Conservation (phyloP, 768 basidiomycete species). For the Naematelia encephala region DNA sequence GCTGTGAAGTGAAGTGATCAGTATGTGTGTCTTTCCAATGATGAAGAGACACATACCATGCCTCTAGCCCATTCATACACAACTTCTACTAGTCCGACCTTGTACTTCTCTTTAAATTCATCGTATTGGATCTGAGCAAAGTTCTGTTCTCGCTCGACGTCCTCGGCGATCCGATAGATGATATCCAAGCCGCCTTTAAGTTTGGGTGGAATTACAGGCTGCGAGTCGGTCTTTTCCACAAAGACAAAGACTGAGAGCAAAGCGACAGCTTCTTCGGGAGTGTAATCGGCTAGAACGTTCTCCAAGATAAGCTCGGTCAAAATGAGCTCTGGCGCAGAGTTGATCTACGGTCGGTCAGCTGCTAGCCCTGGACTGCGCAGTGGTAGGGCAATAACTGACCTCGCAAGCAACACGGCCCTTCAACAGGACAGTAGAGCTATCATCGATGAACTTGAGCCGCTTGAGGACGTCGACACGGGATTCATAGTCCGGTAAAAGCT, state of each 20-base stretch:
- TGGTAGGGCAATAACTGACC: conserved; percentile 56
- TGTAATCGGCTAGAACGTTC: conserved; percentile 83
- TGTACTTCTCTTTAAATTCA: conserved; percentile 73
- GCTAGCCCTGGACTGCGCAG: too few species aligned
- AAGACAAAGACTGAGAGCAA: conserved; percentile 95
- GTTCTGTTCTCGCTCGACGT: conserved; percentile 76
- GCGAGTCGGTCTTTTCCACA: conserved; percentile 92
- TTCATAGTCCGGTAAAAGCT: conserved; percentile 94
- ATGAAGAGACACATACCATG: conserved; percentile 63
- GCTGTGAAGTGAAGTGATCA: conserved; percentile 56
- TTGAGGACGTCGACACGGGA: conserved; percentile 86
- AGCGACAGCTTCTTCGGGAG: conserved; percentile 94
- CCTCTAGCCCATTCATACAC: conserved; percentile 99
- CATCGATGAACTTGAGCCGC: conserved; percentile 88
- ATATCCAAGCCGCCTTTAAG: conserved; percentile 75
- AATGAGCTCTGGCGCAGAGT: conserved; percentile 94
- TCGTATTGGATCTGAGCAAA: conserved; percentile 71
- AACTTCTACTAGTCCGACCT: conserved; percentile 89
- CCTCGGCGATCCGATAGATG: conserved; percentile 72
- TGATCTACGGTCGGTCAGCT: conserved; percentile 63
- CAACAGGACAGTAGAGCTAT: conserved; percentile 88
- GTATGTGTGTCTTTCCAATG: neutral
- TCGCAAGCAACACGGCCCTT: conserved; percentile 99
- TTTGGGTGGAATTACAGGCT: conserved; percentile 74
- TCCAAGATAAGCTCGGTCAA: conserved; percentile 95